Evolutionary conservation across 2,329 filamentous ascomycete species (phyloP), one percentile per base, ranked within the genome.

Genomic region (Incumbomyces delicatus): DNA sequence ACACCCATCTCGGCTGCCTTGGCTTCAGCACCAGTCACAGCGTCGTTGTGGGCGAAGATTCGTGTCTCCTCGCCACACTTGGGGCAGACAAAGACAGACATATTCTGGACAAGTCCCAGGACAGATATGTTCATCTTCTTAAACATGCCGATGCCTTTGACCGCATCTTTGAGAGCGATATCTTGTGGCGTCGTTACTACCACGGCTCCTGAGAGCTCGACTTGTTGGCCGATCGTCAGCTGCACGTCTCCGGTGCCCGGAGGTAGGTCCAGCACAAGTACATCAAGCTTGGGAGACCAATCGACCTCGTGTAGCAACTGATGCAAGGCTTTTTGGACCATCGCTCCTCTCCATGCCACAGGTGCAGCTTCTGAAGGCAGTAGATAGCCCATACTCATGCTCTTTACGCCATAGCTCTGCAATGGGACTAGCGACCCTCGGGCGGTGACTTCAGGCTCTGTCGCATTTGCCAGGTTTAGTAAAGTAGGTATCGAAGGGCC

Each of bases 351-450:
- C 92, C 92, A 98, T 29, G 92, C 89, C 13, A 98, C 84, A 0
- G 89, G 87, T 4, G 86, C 84, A 10, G 80, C 76, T 54, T 87
- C 82, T 16, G 61, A 60, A 10, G 62, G 63, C 32, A 95, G 80
- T 1, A 98, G 75, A 55, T 95, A 96, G 41, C 92, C 92, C 86
- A 98, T 96, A 0, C 89, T 95, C 92, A 98, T 98, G 46, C 88
- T 94, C 66, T 94, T 94, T 47, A 98, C 77, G 34, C 92, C 92
- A 69, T 96, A 96, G 61, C 94, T 95, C 17, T 85, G 88, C 18
- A 98, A 69, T 0, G 92, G 92, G 1, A 96, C 60, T 2, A 98
- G 75, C 58, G 88, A 82, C 59, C 89, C 88, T 56, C 41, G 20
- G 11, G 16, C n/a, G 11, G 53, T 55, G 29, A 57, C 40, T 16